Conservation (phyloP, 805 yeast species). For the Candida caryicola region DNA sequence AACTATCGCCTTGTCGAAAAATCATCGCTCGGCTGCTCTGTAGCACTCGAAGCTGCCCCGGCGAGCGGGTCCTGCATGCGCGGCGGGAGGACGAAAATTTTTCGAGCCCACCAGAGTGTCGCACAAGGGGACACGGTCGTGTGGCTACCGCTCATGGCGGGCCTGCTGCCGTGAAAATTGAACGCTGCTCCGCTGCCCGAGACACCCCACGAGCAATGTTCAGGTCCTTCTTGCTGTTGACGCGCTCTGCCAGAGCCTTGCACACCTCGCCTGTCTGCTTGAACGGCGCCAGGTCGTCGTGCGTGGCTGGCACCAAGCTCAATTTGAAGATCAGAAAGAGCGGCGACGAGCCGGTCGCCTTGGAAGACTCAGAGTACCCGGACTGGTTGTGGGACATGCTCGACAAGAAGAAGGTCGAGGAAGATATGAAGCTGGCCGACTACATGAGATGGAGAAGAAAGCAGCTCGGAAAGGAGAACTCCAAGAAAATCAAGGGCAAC, state of each 20-base stretch:
- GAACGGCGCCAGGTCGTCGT: conserved; percentile 38
- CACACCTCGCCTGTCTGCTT: not conserved
- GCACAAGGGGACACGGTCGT: no score
- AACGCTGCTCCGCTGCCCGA: no score
- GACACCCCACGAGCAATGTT: no score
- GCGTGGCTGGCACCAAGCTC: conserved; percentile 70
- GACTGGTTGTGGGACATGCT: conserved; percentile 90
- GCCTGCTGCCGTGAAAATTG: no score
- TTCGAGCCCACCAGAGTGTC: no score
- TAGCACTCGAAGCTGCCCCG: no score
- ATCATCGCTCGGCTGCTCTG: no score
- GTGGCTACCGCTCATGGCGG: no score
- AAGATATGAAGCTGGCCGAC: conserved; percentile 56
- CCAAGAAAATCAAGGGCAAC: conserved; percentile 67
- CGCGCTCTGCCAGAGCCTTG: not conserved
- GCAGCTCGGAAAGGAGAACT: conserved; percentile 64
- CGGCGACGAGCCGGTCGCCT: conserved; percentile 86
- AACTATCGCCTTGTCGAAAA: no score
- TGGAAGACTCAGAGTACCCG: conserved; percentile 87
- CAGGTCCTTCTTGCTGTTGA: no score
- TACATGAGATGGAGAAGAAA: conserved; percentile 63
- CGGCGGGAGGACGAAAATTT: no score
- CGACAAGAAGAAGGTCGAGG: conserved; percentile 61
- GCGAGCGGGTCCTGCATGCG: no score
- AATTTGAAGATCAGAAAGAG: conserved; percentile 71